Conservation (phyloP, 768 basidiomycete genomes). For the Rickenella mellea region DNA sequence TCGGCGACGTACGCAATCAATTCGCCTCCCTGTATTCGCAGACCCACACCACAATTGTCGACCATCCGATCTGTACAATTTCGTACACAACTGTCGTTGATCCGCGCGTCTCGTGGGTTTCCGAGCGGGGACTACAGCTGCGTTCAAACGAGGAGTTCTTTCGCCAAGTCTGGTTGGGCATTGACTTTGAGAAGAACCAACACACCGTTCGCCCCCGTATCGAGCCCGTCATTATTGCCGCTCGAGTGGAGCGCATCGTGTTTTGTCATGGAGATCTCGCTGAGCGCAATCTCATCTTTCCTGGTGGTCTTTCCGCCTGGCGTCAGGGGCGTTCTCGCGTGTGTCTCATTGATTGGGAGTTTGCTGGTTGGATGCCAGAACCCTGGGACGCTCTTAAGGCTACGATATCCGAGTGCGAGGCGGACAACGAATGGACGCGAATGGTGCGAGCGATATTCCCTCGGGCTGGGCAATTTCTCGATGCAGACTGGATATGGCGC, state of each 20-base stretch:
- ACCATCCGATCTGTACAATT: slow-evolving; percentile 4
- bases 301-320: slow-evolving; percentile 7
- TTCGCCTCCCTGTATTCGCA: not conserved
- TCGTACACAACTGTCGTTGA: slow-evolving; percentile 6
- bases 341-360: slow-evolving; percentile 11
- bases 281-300: slow-evolving; percentile 8
- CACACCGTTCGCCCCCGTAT: slow-evolving; percentile 4
- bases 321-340: not conserved
- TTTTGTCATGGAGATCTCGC: slow-evolving; percentile 10
- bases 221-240: slow-evolving; percentile 6
- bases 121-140: slow-evolving; percentile 4
- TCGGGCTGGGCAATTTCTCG: slow-evolving; percentile 2
- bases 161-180: slow-evolving; percentile 6
- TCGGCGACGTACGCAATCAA: slow-evolving; percentile 1
- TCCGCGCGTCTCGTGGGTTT: slow-evolving; percentile 10
- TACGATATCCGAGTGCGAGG: slow-evolving; percentile 5
- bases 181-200: not conserved
- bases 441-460: slow-evolving; percentile 6
- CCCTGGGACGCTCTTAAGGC: slow-evolving; percentile 12
- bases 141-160: slow-evolving; percentile 4
- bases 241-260: slow-evolving; percentile 9
- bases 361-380: slow-evolving; percentile 8
- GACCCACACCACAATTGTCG: not conserved
- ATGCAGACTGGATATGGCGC: slow-evolving; percentile 9
- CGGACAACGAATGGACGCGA: slow-evolving; percentile 7